These are phyloP conservation scores for Porodaedalea pini DNA, from an alignment of 1,284 basidiomycete species.

Conservation along the genomic window DNA sequence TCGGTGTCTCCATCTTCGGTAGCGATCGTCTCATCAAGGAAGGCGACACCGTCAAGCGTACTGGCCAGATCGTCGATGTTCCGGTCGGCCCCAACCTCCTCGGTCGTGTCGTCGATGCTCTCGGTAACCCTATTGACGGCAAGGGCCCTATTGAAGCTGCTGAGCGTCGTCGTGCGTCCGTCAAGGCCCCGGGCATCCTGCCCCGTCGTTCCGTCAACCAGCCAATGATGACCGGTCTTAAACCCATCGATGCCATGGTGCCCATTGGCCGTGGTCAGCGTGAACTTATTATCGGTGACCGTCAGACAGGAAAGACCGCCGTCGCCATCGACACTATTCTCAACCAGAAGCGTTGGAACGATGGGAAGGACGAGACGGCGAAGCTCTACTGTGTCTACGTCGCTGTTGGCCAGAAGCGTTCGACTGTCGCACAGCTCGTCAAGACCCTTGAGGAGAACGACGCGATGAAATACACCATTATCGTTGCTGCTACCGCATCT, in stretches of 20 bases:
- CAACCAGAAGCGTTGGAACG: conserved; percentile 99
- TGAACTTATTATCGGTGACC: conserved; percentile 99
- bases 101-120: conserved; percentile 98
- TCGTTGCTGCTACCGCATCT: conserved; percentile 97
- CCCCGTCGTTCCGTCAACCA: conserved; percentile 99
- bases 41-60: conserved; percentile 99
- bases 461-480: conserved; percentile 98
- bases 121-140: conserved; percentile 99
- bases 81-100: conserved; percentile 95
- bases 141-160: conserved; percentile 95
- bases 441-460: conserved; percentile 99
- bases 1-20: conserved; percentile 99
- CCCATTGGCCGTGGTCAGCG: conserved; percentile 99
- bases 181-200: conserved; percentile 98
- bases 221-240: conserved; percentile 99
- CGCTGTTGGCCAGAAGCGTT: conserved; percentile 98
- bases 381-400: conserved; percentile 99
- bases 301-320: conserved; percentile 99
- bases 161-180: conserved; percentile 92
- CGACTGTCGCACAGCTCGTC: conserved; percentile 98
- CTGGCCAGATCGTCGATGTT: conserved; percentile 99
- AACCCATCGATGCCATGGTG: conserved; percentile 99
- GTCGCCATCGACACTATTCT: conserved; percentile 99
- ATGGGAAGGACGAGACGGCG: conserved; percentile 92
- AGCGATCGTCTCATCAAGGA: conserved; percentile 99